Evolutionary conservation across 495 filamentous ascomycete species (phyloP), one percentile per base, ranked within the genome.

Genomic region (Penicillium atrosanguineum): DNA sequence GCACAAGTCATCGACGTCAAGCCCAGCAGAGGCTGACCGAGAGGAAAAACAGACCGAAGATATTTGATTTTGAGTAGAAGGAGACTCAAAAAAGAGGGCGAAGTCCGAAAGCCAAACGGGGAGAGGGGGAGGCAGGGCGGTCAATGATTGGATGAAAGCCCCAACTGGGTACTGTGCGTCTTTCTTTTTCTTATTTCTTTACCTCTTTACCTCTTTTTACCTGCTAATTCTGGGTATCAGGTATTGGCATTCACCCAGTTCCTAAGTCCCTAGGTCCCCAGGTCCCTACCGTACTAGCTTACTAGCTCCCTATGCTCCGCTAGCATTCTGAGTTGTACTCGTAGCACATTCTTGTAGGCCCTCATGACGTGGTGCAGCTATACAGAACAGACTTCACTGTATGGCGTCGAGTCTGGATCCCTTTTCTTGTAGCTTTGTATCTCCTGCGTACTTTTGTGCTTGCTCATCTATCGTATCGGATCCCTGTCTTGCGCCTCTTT

Each of bases 1-100:
- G 69, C 67, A 68, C 52, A 23, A 40, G 67, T 63, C 64, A 70
- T 71, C 56, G 57, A 59, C 56, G 59, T 61, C 63, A 63, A 69
- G 59, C 64, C 59, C 66, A 51, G 45, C 39, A 36, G 60, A 64
- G 65, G 60, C 56, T 56, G 69, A 61, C 53, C 51, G 36, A 49
- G 42, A 52, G 28, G 25, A 40, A 55, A 47, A 46, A 45, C 45
- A 38, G 51, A 40, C 38, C 19, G 29, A 45, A 44, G 40, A 26
- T n/a, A n/a, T 4, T 5, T 21, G 39, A 29, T 28, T 12, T 15
- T 43, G 48, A 18, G 25, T 34, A 20, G 26, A 39, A 23, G 38
- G 37, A 18, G 36, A 46, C 12, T 43, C 19, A 50, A 54, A 52
- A 34, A 19, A 53, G 48, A 53, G 46, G 55, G 48, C 56, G 42